Evolutionary conservation across 2,329 filamentous ascomycete species (phyloP).

Genomic region (Colletotrichum sp.): DNA sequence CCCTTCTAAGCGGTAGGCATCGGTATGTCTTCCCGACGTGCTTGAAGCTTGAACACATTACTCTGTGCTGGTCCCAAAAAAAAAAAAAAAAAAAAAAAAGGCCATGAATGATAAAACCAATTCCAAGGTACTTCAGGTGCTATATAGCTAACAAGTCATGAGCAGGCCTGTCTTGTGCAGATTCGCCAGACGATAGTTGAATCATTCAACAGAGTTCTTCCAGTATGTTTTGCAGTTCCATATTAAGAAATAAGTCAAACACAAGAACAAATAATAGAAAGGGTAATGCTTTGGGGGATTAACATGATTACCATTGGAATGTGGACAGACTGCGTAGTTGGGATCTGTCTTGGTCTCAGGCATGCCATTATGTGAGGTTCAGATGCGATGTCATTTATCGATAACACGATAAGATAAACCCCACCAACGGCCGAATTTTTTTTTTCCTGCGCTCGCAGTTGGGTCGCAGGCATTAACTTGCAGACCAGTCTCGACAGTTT

Average conservation of each 20-base stretch:
- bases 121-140: neutral
- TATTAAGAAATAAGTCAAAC: neutral
- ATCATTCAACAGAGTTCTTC: neutral
- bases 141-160: neutral
- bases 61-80: neutral
- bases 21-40: neutral
- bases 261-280: neutral
- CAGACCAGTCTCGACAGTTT: neutral
- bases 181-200: neutral
- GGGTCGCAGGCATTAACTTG: neutral
- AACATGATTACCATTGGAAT: neutral
- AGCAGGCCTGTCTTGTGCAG: neutral
- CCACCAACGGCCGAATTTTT: slow-evolving; percentile 17
- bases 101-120: neutral
- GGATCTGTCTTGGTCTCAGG: neutral
- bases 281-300: neutral
- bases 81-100: neutral
- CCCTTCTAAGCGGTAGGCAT: neutral
- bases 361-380: neutral
- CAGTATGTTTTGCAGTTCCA: neutral
- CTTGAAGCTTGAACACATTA: neutral
- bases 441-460: neutral
- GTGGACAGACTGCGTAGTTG: neutral
- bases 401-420: slow-evolving; percentile 21
- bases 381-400: slow-evolving; percentile 4